phyloP scores from a whole-genome alignment of 1,284 basidiomycete genomes.

The Rhodotorula sp. region DNA sequence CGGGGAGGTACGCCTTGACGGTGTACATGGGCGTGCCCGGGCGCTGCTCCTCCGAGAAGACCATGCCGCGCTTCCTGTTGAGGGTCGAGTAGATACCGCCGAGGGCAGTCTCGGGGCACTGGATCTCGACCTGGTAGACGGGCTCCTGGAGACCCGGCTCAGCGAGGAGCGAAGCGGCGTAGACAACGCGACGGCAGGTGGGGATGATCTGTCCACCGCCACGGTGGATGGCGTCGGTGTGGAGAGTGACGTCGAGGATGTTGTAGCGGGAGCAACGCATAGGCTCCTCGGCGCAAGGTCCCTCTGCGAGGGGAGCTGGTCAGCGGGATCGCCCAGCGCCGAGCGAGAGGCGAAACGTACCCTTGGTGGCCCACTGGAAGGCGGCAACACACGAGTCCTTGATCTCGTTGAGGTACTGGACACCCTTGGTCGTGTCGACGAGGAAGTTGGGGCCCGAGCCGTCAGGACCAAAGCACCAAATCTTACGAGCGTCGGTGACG shows the following conservation, averaged over 20 bases:
- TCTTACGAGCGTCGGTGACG: slow-evolving; percentile 98
- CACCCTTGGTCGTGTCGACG: slow-evolving; percentile 97
- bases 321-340: neutral
- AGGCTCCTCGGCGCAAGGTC: slow-evolving; percentile 93
- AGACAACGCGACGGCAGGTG: slow-evolving; percentile 90
- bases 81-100: slow-evolving; percentile 93
- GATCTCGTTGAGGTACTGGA: slow-evolving; percentile 70
- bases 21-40: slow-evolving; percentile 94
- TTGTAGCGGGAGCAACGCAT: slow-evolving; percentile 99
- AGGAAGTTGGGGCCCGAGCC: slow-evolving; percentile 96
- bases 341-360: neutral
- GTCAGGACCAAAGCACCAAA: slow-evolving; percentile 99
- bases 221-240: slow-evolving; percentile 99
- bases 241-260: slow-evolving; percentile 93
- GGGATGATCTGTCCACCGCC: slow-evolving; percentile 98
- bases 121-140: slow-evolving; percentile 96
- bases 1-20: slow-evolving; percentile 97
- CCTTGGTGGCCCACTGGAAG: slow-evolving; percentile 99
- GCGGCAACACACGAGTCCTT: slow-evolving; percentile 99
- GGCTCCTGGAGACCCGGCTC: slow-evolving; percentile 93
- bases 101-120: slow-evolving; percentile 95
- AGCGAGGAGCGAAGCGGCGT: slow-evolving; percentile 91
- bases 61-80: slow-evolving; percentile 98
- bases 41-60: slow-evolving; percentile 96
- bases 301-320: slow-evolving; percentile 51